phyloP scores from a whole-genome alignment of 2,329 filamentous ascomycete species.

The Phialophora chinensis region DNA sequence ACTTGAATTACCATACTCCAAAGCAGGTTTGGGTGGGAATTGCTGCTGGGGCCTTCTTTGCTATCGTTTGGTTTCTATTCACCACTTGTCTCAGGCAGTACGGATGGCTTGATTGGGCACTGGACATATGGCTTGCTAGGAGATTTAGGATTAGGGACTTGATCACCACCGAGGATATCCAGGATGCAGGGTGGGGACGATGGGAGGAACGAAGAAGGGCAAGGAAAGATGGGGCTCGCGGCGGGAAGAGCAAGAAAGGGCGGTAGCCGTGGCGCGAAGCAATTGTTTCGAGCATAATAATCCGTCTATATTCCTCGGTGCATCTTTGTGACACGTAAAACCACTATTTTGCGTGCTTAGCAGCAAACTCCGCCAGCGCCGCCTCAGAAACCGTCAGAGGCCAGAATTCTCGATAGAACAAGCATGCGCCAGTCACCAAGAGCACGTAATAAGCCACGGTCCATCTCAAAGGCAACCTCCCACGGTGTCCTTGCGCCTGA shows the following conservation, averaged over 20 bases:
- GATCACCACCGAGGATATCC: constrained; percentile 83
- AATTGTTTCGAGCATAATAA: neutral
- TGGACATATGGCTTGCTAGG: constrained; percentile 69
- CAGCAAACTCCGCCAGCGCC: constrained; percentile 43
- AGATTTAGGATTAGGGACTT: constrained; percentile 80
- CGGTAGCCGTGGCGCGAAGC: constrained; percentile 7
- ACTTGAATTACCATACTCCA: constrained; percentile 89
- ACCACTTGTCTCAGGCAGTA: constrained; percentile 69
- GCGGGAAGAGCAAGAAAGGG: constrained; percentile 23
- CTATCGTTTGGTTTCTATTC: constrained; percentile 76
- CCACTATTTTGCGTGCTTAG: neutral
- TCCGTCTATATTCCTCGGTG: neutral
- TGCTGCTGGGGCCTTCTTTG: constrained; percentile 72
- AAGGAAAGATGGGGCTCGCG: constrained; percentile 5
- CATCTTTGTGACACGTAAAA: neutral
- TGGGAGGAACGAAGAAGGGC: constrained; percentile 70
- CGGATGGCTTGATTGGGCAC: constrained; percentile 73
- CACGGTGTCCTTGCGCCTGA: constrained; percentile 40
- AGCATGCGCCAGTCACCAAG: constrained; percentile 71
- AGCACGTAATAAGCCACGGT: constrained; percentile 80
- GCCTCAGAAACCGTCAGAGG: constrained; percentile 66
- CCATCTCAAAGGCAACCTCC: constrained; percentile 61
- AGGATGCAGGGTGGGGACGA: constrained; percentile 90
- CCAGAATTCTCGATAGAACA: constrained; percentile 76
- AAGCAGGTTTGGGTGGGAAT: constrained; percentile 85